Conservation (phyloP, 352 stramenopile genomes). For the Globisporangium iwayamae region DNA sequence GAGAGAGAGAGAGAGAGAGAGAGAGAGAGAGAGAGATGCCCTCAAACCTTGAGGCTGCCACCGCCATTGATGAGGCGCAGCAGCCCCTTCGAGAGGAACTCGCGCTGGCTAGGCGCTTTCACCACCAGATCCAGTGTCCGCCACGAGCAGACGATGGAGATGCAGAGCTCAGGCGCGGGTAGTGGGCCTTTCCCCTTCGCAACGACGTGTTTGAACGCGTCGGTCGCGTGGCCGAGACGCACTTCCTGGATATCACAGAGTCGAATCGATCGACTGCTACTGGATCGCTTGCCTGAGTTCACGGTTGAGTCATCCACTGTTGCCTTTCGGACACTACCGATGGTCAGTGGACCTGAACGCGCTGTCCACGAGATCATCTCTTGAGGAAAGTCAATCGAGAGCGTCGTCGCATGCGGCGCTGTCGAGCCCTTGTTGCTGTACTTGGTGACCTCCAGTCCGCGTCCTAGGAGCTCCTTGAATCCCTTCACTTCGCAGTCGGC, state of each 20-base stretch:
- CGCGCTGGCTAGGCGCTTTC: constrained; percentile 39
- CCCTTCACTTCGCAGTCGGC: constrained; percentile 53
- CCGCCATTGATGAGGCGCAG: constrained; percentile 23
- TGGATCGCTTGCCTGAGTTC: constrained; percentile 4
- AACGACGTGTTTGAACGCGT: constrained; percentile 36
- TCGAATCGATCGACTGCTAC: constrained; percentile 24
- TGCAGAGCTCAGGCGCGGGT: constrained; percentile 34
- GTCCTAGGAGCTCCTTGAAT: constrained; percentile 61
- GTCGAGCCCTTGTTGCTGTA: constrained; percentile 43
- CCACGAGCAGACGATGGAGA: constrained; percentile 59
- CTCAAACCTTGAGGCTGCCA: background rate
- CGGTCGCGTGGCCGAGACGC: constrained; percentile 41
- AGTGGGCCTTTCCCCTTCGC: constrained; percentile 21
- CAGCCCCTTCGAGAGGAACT: constrained; percentile 54
- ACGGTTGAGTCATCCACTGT: background rate
- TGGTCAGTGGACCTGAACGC: constrained; percentile 19
- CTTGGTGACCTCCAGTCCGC: constrained; percentile 64
- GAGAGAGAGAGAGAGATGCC: too few relatives aligned
- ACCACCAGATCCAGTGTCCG: constrained; percentile 63
- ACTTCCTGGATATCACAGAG: constrained; percentile 56
- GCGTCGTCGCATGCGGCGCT: constrained; percentile 33
- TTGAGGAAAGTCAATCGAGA: constrained; percentile 59
- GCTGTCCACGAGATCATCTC: constrained; percentile 55
- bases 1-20: too few relatives aligned
- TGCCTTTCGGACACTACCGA: constrained; percentile 13